Evolutionary conservation across 345 rosid genomes (phyloP), one percentile per base, ranked within the genome.

Genomic region (Triadica sebifera): DNA sequence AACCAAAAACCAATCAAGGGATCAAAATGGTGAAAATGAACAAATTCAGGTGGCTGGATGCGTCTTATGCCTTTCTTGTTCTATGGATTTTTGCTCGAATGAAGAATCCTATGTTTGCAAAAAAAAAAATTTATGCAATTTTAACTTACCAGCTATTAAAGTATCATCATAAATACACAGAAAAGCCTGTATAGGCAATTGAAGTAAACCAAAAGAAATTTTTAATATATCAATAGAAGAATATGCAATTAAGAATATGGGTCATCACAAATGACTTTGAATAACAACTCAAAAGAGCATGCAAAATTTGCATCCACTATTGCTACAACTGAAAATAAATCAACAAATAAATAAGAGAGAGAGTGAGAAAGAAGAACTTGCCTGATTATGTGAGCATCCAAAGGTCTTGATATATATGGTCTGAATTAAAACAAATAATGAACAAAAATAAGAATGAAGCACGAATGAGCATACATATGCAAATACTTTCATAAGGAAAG

Each of bases 371-470:
- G 13, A 15, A 63, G 16, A 49, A 81, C 89, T 87, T 80, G 86
- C 97, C 94, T 88, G 92, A 75, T 92, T 92, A 84, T 94, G 98
- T 0, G 98, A 94, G 85, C 98, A 94, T 72, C 98, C 98, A 76
- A 94, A 92, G 7, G 98, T 92, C 90, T 90, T 94, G 76, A 92
- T 77, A 82, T 87, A 90, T 63, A 92, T 90, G 1, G 87, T 88
- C 96, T 91, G 87, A 73, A 74, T 74, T 0, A 49, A 38, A 70
- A 51, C 47, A 74, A 79, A 58, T 61, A 13, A 29, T 53, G 6
- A 67, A 10, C 1, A 50, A 1, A 34, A 73, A 56, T 13, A 9
- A 63, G 72, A 69, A 60, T 15, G 13, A 69, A 75, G 6, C 19
- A 8, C 43, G 45, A 22, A 65, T 64, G 12, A 52, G 58, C 19